Percentiles rank a stretch among this genome's conserved stretches.
These are phyloP conservation scores for Benincasa hispida DNA, from an alignment of 306 rosid genomes.

Conservation along the genomic window DNA sequence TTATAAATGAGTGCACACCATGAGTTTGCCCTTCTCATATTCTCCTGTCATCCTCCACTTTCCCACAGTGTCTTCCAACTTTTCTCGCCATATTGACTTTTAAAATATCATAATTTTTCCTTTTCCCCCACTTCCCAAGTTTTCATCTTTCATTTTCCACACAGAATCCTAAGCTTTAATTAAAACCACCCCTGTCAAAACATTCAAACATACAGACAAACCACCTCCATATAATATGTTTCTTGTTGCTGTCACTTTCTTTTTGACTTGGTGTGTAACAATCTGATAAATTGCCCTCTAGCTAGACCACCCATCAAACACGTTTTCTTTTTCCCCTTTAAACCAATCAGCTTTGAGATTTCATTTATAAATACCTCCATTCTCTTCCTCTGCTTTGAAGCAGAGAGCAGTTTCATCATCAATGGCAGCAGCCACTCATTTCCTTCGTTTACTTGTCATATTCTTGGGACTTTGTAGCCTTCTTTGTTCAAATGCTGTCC, in stretches of 20 bases:
- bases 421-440: slow-evolving; percentile 26
- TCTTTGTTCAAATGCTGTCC: slow-evolving; percentile 47
- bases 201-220: neutral
- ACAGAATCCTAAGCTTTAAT: neutral
- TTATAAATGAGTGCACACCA: neutral
- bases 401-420: neutral
- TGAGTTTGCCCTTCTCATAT: neutral
- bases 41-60: slow-evolving; percentile 5
- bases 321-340: neutral
- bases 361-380: neutral
- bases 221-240: neutral
- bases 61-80: slow-evolving; percentile 9
- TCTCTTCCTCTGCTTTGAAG: neutral
- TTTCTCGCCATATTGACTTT: slow-evolving; percentile 2
- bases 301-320: neutral
- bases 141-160: neutral
- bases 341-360: neutral
- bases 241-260: neutral
- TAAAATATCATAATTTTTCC: neutral
- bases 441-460: slow-evolving; percentile 43
- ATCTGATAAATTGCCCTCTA: neutral
- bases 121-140: neutral
- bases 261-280: neutral
- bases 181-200: neutral
- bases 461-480: slow-evolving; percentile 42